Base-by-base conservation (phyloP, 208 protist genomes). In the Leishmania guyanensis region DNA sequence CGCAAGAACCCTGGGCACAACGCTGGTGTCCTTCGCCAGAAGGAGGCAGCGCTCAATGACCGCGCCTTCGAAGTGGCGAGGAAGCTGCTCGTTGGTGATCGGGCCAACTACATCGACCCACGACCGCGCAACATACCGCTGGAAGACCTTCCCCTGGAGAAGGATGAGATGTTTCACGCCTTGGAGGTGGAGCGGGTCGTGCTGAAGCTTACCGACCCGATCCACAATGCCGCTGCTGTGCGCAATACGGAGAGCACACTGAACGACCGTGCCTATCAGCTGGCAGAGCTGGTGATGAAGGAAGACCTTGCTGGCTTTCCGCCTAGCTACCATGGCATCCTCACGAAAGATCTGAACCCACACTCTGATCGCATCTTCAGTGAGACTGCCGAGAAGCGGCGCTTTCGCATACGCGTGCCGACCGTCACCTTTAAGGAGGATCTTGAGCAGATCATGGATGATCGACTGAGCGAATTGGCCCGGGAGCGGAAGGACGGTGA, bases 401-500 rank as follows among this genome's bases (percentile, higher is more conserved):
- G 94, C 29, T 50, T 66, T 51, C 74, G 77, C 68, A 89, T 89
- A 84, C 84, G 88, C 16, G 58, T 88, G 2, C 77, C 78, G 0
- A 82, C 65, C 48, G 84, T 83, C 20, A 48, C 60, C 33, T 88
- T 81, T 60, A 93, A 88, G 77, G 90, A 94, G 65, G 80, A 90
- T n/a, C 51, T 92, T 33, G 75, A 88, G 71, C 69, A 85, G 53
- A 84, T 91, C n/a, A 93, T 96, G 91, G 84, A 89, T 66, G 78
- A 88, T 74, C 90, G 91, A 17, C 85, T 95, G 16, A 72, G 62
- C 29, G 93, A 94, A 75, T 72, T 96, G 46, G 90, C 91, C 20
- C 86, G 85, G 77, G 90, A 96, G 80, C 51, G 84, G 70, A 84
- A 91, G 66, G 78, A 89, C n/a, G 93, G 91, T n/a, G 91, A 96